A percentile compares a stretch with the other conserved stretches of the same genome.
phyloP scores from a whole-genome alignment of 2,329 filamentous ascomycete species.

The Fusarium nygamai region DNA sequence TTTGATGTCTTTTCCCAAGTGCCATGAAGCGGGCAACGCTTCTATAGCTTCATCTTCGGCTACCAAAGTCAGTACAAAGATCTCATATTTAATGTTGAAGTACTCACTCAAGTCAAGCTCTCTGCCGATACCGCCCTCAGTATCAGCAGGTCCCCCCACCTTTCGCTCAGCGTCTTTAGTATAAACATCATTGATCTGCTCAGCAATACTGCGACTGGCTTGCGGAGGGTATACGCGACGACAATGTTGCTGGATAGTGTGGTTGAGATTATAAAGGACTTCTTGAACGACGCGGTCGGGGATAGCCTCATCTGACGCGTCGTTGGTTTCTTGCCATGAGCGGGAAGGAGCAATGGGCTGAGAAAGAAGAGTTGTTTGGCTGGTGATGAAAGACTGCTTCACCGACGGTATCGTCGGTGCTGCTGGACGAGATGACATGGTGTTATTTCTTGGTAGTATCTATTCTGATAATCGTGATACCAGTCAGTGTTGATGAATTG shows the following conservation, averaged over 20 bases:
- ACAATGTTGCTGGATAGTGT: constrained; percentile 70
- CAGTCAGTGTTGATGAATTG: neutral
- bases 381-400: constrained; percentile 71
- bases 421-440: constrained; percentile 25
- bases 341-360: constrained; percentile 66
- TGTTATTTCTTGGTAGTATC: neutral
- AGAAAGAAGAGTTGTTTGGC: constrained; percentile 71
- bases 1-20: constrained; percentile 49
- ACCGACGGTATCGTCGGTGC: constrained; percentile 67
- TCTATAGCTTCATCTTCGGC: constrained; percentile 56
- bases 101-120: constrained; percentile 58
- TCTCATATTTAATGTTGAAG: neutral
- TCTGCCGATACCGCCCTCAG: constrained; percentile 49
- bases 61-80: constrained; percentile 27
- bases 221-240: constrained; percentile 73
- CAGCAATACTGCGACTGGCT: constrained; percentile 75
- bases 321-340: constrained; percentile 61
- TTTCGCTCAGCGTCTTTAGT: constrained; percentile 57
- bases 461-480: neutral
- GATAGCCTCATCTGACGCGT: constrained; percentile 53
- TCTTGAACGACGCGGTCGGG: constrained; percentile 64
- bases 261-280: constrained; percentile 67
- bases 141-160: constrained; percentile 49
- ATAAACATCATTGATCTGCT: constrained; percentile 76
- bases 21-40: constrained; percentile 60